Conservation (phyloP, 805 yeast genomes). For the Isabelozyma rhagii region DNA sequence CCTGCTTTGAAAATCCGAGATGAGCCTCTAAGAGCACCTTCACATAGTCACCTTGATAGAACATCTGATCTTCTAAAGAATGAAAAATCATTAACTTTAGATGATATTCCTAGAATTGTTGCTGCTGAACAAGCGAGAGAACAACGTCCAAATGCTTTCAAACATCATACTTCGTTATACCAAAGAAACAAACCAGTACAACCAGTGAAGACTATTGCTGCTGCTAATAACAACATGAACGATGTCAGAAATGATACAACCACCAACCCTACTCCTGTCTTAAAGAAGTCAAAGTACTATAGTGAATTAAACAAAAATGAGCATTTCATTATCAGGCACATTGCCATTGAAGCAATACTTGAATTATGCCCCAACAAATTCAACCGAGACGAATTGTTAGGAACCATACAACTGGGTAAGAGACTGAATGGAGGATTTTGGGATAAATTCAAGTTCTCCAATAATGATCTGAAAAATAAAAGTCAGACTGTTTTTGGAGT, state of each 20-base stretch:
- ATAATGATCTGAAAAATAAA: constrained; percentile 19
- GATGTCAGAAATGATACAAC: background rate
- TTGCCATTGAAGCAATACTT: constrained; percentile 53
- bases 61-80: constrained; percentile 70
- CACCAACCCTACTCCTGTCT: background rate
- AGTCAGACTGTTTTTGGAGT: constrained; percentile 64
- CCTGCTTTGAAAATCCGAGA: constrained; percentile 29
- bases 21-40: constrained; percentile 34
- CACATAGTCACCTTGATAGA: constrained; percentile 46
- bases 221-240: constrained; percentile 7
- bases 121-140: constrained; percentile 96
- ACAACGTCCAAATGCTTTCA: constrained; percentile 87
- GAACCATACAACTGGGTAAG: constrained; percentile 37
- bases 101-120: constrained; percentile 95
- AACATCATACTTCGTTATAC: constrained; percentile 60
- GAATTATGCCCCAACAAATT: constrained; percentile 21
- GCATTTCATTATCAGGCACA: constrained; percentile 54
- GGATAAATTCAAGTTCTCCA: constrained; percentile 46
- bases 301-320: constrained; percentile 62
- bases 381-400: constrained; percentile 33
- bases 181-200: constrained; percentile 28
- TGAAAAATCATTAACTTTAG: constrained; percentile 84
- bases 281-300: constrained; percentile 45
- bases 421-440: constrained; percentile 44
- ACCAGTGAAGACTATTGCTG: constrained; percentile 18